Conservation (phyloP, 768 basidiomycete species). For the Hygrophorus pudorinus region DNA sequence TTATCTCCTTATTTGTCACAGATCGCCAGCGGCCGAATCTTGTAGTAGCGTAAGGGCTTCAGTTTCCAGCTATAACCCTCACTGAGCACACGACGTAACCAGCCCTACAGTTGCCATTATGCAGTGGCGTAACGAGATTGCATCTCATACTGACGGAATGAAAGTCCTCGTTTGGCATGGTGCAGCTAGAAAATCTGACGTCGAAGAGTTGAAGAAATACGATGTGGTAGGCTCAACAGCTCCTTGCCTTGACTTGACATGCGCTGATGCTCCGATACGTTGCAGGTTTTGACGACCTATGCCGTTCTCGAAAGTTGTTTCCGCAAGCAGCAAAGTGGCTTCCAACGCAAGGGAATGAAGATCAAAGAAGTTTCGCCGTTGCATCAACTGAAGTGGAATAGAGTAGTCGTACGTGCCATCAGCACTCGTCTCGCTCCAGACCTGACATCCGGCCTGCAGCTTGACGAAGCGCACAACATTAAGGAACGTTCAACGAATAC, state of each 20-base stretch:
- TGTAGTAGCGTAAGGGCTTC: constrained; percentile 71
- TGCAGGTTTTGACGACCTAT: constrained; percentile 74
- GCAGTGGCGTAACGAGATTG: constrained; percentile 94
- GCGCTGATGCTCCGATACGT: constrained; percentile 3
- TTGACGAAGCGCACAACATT: constrained; percentile 97
- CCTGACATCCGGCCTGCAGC: constrained; percentile 26
- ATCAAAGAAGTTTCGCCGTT: constrained; percentile 84
- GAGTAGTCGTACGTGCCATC: constrained; percentile 52
- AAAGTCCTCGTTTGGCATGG: constrained; percentile 95
- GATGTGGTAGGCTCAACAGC: constrained; percentile 58
- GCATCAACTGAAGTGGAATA: constrained; percentile 78
- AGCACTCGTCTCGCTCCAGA: background rate
- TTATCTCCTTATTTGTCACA: constrained; percentile 80
- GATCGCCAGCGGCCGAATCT: constrained; percentile 76
- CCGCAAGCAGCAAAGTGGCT: constrained; percentile 88
- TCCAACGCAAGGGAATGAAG: constrained; percentile 74
- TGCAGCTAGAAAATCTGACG: constrained; percentile 53
- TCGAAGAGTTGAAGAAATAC: constrained; percentile 64
- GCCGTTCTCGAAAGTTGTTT: constrained; percentile 85
- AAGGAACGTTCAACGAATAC: constrained; percentile 93
- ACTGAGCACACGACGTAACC: constrained; percentile 28
- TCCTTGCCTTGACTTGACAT: background rate
- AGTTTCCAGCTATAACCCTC: constrained; percentile 30
- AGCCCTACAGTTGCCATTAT: constrained; percentile 49
- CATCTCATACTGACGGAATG: constrained; percentile 72